Evolutionary conservation across 2,329 filamentous ascomycete genomes (phyloP).

Genomic region (Diaporthe sp.): DNA sequence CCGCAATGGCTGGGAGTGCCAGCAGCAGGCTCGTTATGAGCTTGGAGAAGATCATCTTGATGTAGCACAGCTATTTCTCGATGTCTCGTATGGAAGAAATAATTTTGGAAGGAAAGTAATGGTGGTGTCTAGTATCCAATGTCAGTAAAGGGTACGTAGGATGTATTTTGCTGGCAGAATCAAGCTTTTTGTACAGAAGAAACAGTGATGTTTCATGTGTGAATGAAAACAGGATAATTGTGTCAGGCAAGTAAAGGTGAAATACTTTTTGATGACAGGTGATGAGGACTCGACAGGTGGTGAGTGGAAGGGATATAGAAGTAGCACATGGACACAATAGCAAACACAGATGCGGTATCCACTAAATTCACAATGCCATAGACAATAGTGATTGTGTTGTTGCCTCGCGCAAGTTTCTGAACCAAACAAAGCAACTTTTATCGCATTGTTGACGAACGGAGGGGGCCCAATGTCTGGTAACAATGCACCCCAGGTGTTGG

Average conservation of each 20-base stretch:
- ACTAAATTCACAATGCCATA: not conserved
- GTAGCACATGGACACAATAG: not conserved
- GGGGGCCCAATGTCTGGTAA: too few relatives aligned
- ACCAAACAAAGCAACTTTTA: not conserved
- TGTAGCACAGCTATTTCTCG: constrained; percentile 35
- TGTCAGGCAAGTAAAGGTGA: not conserved
- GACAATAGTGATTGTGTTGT: not conserved
- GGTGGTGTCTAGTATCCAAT: not conserved
- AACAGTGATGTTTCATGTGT: not conserved
- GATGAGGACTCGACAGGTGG: not conserved
- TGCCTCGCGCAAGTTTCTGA: not conserved
- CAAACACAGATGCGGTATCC: not conserved
- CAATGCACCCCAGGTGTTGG: not conserved
- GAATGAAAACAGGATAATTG: not conserved
- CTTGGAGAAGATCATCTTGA: constrained; percentile 36
- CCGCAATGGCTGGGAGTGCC: constrained; percentile 34
- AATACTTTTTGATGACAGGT: not conserved
- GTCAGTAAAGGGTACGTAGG: not conserved
- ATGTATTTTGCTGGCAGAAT: not conserved
- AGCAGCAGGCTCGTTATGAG: constrained; percentile 33
- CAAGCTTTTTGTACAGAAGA: not conserved
- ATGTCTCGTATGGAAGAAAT: constrained; percentile 18
- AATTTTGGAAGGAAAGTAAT: constrained; percentile 21
- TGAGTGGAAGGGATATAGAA: not conserved
- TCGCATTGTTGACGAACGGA: not conserved